Evolutionary conservation across 768 basidiomycete genomes (phyloP).

Genomic region (Hygrophorus russula): DNA sequence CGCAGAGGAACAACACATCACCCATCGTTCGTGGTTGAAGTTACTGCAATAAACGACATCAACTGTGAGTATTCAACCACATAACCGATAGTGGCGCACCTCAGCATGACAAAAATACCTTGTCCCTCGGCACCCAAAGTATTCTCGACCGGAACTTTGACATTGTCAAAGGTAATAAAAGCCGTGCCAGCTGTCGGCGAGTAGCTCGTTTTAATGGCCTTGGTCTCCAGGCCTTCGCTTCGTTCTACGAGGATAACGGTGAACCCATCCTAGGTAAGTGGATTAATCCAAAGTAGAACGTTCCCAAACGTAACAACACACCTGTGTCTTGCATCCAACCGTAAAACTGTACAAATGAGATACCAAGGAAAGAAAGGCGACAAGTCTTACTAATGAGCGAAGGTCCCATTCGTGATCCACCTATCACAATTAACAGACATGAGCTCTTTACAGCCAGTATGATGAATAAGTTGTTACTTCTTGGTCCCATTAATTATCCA

Average conservation of each 20-base stretch:
- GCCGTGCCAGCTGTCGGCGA: slow-evolving; percentile 78
- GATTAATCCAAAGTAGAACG: neutral
- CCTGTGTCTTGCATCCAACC: slow-evolving; percentile 10
- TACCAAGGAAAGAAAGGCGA: neutral
- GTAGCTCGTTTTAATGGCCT: slow-evolving; percentile 76
- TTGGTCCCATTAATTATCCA: slow-evolving; percentile 1
- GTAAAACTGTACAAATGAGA: slow-evolving; percentile 27
- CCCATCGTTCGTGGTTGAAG: slow-evolving; percentile 95
- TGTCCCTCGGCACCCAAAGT: slow-evolving; percentile 67
- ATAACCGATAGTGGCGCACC: slow-evolving; percentile 17
- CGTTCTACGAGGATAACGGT: slow-evolving; percentile 84
- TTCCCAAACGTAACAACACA: slow-evolving; percentile 1
- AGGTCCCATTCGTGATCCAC: slow-evolving; percentile 68
- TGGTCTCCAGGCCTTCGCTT: slow-evolving; percentile 73
- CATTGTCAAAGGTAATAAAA: slow-evolving; percentile 67
- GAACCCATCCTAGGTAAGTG: slow-evolving; percentile 39
- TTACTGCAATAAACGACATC: slow-evolving; percentile 36
- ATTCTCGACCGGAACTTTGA: slow-evolving; percentile 76
- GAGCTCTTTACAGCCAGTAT: neutral
- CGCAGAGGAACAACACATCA: slow-evolving; percentile 69
- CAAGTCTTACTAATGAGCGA: slow-evolving; percentile 24
- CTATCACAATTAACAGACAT: neutral
- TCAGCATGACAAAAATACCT: slow-evolving; percentile 29
- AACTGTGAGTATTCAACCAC: neutral
- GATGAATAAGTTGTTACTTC: neutral